Evolutionary conservation across 805 yeast genomes (phyloP), one percentile per base, ranked within the genome.

Genomic region (Pichia gijzeniarum): DNA sequence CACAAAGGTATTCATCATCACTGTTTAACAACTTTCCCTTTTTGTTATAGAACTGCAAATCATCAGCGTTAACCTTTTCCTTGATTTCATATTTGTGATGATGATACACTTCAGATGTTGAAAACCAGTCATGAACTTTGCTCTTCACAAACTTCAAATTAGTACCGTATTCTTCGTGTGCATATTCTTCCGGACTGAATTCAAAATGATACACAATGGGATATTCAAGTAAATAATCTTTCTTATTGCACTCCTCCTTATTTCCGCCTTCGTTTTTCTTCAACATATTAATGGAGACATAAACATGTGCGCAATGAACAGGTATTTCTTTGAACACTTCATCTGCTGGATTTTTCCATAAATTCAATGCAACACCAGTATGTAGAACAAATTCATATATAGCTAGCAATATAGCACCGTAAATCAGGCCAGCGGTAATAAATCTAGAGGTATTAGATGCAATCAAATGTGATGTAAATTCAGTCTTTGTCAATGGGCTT

Each of bases 181-280:
- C 79, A 58, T 78, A 85, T 55, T 86, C 95, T 53, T 82, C 90
- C 0, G 95, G 93, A 27, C 85, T 77, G 62, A 86, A 86, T 58
- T 85, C 95, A 53, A 84, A 72, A 60, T 84, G 85, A 58, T 80
- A 85, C 21, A 67, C 68, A 28, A 83, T 50, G 2, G 77, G 73
- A 20, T 57, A 61, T 4, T 53, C 44, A 18, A 67, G 48, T 45
- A 62, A 28, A 1, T 44, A 20, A 41, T 33, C 20, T 3, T 39
- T 40, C 5, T 40, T 19, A 9, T 22, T 25, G 3, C 50, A 14
- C 4, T 39, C 41, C 5, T 40, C 18, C 9, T 25, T 25, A 4
- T 51, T 47, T 4, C 53, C 49, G 5, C 53, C 50, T 3, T 56
- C 49, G 5, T 31, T 32, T 8, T 39, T 37, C 38, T 44, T 32